phyloP scores from a whole-genome alignment of 164 flowering plant species.

The Vitis cinerea region DNA sequence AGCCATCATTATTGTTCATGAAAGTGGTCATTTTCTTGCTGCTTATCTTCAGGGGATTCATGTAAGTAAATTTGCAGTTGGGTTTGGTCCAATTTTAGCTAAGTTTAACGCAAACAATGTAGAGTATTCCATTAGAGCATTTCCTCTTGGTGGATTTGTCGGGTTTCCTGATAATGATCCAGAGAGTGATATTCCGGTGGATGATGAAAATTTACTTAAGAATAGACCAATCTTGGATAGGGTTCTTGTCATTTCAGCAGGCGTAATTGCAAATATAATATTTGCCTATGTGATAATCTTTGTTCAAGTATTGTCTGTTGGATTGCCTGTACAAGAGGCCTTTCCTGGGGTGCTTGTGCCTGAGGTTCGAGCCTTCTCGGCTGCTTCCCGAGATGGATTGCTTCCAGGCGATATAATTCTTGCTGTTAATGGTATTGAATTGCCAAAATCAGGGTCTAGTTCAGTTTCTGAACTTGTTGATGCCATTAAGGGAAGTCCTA shows the following conservation, averaged over 20 bases:
- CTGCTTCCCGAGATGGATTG: conserved; percentile 87
- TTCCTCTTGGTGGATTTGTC: conserved; percentile 98
- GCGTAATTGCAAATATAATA: conserved; percentile 80
- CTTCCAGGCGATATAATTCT: conserved; percentile 85
- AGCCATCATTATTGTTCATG: conserved; percentile 86
- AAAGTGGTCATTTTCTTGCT: conserved; percentile 92
- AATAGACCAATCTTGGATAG: conserved; percentile 88
- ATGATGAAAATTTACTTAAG: conserved; percentile 83
- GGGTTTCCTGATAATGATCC: conserved; percentile 99
- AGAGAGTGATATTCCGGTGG: conserved; percentile 82
- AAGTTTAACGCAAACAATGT: conserved; percentile 87
- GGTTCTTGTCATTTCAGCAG: conserved; percentile 85
- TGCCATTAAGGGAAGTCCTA: conserved; percentile 67
- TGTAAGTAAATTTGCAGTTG: conserved; percentile 95
- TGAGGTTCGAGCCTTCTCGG: conserved; percentile 72
- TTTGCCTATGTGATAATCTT: conserved; percentile 85
- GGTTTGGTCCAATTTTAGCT: conserved; percentile 96
- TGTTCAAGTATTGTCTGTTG: conserved; percentile 74
- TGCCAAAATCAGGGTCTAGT: conserved; percentile 51
- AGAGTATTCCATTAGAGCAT: conserved; percentile 90
- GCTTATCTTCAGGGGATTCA: conserved; percentile 93
- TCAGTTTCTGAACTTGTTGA: conserved; percentile 74
- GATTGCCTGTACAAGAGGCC: conserved; percentile 89
- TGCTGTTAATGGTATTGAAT: conserved; percentile 54
- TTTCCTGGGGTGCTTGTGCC: conserved; percentile 93